phyloP scores from a whole-genome alignment of 1,284 basidiomycete genomes.

The Malassezia sympodialis region DNA sequence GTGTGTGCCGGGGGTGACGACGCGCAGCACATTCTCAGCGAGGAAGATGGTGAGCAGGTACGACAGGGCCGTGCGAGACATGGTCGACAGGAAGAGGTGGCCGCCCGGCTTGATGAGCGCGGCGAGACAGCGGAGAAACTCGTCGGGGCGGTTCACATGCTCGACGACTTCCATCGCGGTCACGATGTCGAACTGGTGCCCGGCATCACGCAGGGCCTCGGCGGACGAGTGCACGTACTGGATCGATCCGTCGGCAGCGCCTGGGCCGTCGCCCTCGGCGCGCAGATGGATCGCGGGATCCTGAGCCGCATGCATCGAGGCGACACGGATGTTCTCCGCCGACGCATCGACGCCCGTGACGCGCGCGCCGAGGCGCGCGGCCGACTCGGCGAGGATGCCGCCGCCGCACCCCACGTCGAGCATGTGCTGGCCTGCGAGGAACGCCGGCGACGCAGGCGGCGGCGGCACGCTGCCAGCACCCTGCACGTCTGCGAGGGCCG shows the following conservation, averaged over 20 bases:
- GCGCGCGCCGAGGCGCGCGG: constrained; percentile 74
- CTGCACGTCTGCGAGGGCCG: constrained; percentile 22
- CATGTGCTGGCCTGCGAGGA: constrained; percentile 57
- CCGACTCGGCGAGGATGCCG: constrained; percentile 79
- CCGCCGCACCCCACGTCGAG: constrained; percentile 90
- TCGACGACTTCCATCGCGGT: constrained; percentile 97
- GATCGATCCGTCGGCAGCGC: constrained; percentile 41
- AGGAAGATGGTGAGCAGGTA: constrained; percentile 81
- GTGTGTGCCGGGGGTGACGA: constrained; percentile 83
- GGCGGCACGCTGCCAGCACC: neutral
- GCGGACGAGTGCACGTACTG: constrained; percentile 69
- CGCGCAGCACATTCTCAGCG: constrained; percentile 67
- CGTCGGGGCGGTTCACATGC: constrained; percentile 82
- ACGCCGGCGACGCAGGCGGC: constrained; percentile 49
- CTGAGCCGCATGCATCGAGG: constrained; percentile 66
- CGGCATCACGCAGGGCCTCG: constrained; percentile 55
- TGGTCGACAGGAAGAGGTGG: constrained; percentile 89
- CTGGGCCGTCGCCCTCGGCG: neutral
- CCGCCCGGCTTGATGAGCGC: constrained; percentile 65
- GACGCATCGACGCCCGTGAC: constrained; percentile 87
- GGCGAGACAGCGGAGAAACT: constrained; percentile 54
- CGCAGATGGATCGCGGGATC: constrained; percentile 55
- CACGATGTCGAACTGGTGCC: constrained; percentile 70
- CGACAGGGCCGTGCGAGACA: constrained; percentile 80
- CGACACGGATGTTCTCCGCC: constrained; percentile 72